These are phyloP conservation scores for Malbranchea zuffiana DNA, from an alignment of 2,329 filamentous ascomycete species.

Conservation along the genomic window DNA sequence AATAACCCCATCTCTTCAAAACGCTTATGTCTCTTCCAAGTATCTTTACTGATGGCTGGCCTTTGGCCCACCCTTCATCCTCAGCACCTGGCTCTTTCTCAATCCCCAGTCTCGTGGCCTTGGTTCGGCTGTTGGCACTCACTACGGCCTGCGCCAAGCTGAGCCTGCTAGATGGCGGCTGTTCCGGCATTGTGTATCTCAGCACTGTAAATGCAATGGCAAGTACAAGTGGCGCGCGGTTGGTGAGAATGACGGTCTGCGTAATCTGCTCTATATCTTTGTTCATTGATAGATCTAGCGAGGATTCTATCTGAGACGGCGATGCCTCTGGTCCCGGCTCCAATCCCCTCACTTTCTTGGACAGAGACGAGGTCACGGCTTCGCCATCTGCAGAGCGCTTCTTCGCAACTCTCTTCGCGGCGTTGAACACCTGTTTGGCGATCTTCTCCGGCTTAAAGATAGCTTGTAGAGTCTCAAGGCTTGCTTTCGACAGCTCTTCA, in stretches of 20 bases:
- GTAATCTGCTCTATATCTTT: conserved; percentile 47
- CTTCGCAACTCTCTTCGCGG: conserved; percentile 46
- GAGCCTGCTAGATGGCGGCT: conserved; percentile 71
- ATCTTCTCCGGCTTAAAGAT: conserved; percentile 43
- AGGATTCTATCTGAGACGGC: conserved; percentile 26
- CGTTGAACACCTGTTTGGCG: conserved; percentile 46
- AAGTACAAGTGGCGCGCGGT: conserved; percentile 70
- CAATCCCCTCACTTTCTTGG: conserved; percentile 20
- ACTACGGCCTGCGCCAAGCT: conserved; percentile 77
- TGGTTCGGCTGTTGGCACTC: conserved; percentile 65
- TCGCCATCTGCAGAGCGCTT: conserved; percentile 39
- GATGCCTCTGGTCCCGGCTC: conserved; percentile 12
- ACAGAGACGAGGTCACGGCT: conserved; percentile 29
- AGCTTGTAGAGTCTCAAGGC: conserved; percentile 34
- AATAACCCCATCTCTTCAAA: conserved; percentile 66
- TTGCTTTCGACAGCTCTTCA: conserved; percentile 40
- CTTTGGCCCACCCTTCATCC: conserved; percentile 60
- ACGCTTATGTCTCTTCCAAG: conserved; percentile 65
- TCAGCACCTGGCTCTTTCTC: conserved; percentile 54
- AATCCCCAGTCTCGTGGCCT: conserved; percentile 64
- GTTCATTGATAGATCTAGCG: conserved; percentile 25
- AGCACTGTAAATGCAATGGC: conserved; percentile 66
- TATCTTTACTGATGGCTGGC: conserved; percentile 61
- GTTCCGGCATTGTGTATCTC: conserved; percentile 72
- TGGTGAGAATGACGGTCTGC: conserved; percentile 54